These are phyloP conservation scores for Chytridium lagenaria DNA, from an alignment of 371 early-diverging fungal genomes.

Conservation along the genomic window DNA sequence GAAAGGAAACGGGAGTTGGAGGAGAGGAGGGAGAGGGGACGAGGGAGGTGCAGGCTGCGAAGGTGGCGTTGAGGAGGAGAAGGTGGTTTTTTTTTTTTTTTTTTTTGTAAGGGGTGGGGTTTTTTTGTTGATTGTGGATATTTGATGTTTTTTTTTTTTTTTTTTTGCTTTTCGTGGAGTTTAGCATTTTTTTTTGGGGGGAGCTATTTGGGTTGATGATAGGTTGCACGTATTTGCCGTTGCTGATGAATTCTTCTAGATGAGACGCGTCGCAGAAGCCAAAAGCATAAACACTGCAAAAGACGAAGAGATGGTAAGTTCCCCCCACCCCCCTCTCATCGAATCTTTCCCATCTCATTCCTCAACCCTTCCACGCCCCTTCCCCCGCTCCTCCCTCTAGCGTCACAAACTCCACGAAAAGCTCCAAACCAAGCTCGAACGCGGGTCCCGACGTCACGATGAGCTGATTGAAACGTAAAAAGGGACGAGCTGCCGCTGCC, in stretches of 20 bases:
- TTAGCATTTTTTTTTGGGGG: too few relatives aligned
- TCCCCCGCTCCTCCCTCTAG: constrained; percentile 1
- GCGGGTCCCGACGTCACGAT: constrained; percentile 30
- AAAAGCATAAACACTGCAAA: constrained; percentile 26
- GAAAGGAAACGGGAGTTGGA: constrained; percentile 33
- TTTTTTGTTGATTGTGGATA: not conserved
- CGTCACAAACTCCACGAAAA: constrained; percentile 32
- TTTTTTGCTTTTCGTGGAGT: not conserved
- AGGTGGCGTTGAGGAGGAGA: constrained; percentile 33
- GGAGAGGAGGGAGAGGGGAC: constrained; percentile 29
- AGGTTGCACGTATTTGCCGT: not conserved
- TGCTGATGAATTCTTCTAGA: constrained; percentile 5
- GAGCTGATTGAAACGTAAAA: constrained; percentile 28
- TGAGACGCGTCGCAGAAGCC: constrained; percentile 19
- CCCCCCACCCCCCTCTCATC: not conserved
- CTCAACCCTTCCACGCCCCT: not conserved
- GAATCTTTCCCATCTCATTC: not conserved
- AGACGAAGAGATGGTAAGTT: constrained; percentile 24
- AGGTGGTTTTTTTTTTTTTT: constrained; percentile 20
- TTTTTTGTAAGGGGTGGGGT: not conserved
- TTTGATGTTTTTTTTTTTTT: not conserved
- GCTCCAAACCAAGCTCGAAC: constrained; percentile 31
- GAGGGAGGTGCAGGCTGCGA: constrained; percentile 19
- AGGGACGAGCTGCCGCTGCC: constrained; percentile 33
- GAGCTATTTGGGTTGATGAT: not conserved